Percentiles rank a stretch among this genome's conserved stretches.
These are phyloP conservation scores for Thymus mandschuricus DNA, from an alignment of 257 asterid species.

Conservation along the genomic window DNA sequence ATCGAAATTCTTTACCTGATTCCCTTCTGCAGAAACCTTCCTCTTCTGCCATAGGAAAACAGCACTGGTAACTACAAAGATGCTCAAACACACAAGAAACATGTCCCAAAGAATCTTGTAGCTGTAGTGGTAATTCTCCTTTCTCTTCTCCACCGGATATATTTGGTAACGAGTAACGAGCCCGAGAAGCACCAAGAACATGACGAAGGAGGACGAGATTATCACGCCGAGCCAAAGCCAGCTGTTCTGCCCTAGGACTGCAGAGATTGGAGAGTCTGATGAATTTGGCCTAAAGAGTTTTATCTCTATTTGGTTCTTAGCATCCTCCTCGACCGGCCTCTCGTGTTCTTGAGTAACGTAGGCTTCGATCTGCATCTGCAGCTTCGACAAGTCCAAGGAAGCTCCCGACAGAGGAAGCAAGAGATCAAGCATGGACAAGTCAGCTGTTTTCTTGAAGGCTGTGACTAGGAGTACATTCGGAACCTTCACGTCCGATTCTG, in stretches of 20 bases:
- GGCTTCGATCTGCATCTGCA: conserved; percentile 51
- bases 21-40: conserved; percentile 24
- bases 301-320: conserved; percentile 32
- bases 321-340: conserved; percentile 25
- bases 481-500: conserved; percentile 21
- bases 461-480: conserved; percentile 47
- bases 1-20: conserved; percentile 50
- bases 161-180: conserved; percentile 54
- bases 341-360: conserved; percentile 61
- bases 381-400: conserved; percentile 30
- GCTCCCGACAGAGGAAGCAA: conserved; percentile 47
- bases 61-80: conserved; percentile 52
- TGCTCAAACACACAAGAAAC: conserved; percentile 46
- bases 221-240: conserved; percentile 79
- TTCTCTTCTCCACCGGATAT: conserved; percentile 50
- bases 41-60: conserved; percentile 56
- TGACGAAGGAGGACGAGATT: conserved; percentile 55
- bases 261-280: conserved; percentile 46
- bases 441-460: conserved; percentile 54
- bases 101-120: conserved; percentile 53
- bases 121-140: conserved; percentile 58
- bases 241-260: conserved; percentile 50
- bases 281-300: conserved; percentile 44
- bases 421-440: conserved; percentile 56
- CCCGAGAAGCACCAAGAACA: conserved; percentile 57